Evolutionary conservation across 345 rosid species (phyloP).

Genomic region (Rhodamnia argentea): DNA sequence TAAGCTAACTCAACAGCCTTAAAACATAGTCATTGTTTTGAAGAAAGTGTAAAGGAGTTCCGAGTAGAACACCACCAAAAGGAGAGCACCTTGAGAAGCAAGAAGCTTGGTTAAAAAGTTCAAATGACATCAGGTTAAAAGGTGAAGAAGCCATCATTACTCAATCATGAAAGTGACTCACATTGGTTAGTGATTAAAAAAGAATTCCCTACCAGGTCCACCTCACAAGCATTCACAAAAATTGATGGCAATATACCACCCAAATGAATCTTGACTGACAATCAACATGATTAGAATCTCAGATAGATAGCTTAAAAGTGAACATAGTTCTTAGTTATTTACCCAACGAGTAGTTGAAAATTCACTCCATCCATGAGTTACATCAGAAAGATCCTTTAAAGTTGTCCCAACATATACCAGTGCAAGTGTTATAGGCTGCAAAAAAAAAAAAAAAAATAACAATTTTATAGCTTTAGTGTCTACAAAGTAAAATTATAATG

Average conservation of each 20-base stretch:
- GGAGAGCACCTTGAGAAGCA: neutral
- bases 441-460: neutral
- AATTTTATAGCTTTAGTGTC: neutral
- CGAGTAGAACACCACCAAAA: neutral
- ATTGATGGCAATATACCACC: neutral
- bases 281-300: neutral
- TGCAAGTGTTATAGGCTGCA: conserved; percentile 89
- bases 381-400: conserved; percentile 96
- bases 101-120: neutral
- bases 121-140: neutral
- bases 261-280: neutral
- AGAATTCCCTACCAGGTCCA: neutral
- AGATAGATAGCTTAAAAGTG: neutral
- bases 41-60: neutral
- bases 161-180: neutral
- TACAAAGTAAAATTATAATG: neutral
- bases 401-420: conserved; percentile 93
- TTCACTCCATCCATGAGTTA: conserved; percentile 93
- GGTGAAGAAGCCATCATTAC: neutral
- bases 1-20: neutral
- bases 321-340: conserved; percentile 4
- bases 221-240: neutral
- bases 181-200: neutral
- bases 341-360: conserved; percentile 90
- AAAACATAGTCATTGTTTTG: neutral